Evolutionary conservation across 2,329 filamentous ascomycete species (phyloP).

Genomic region (Ophiostoma ulmi): DNA sequence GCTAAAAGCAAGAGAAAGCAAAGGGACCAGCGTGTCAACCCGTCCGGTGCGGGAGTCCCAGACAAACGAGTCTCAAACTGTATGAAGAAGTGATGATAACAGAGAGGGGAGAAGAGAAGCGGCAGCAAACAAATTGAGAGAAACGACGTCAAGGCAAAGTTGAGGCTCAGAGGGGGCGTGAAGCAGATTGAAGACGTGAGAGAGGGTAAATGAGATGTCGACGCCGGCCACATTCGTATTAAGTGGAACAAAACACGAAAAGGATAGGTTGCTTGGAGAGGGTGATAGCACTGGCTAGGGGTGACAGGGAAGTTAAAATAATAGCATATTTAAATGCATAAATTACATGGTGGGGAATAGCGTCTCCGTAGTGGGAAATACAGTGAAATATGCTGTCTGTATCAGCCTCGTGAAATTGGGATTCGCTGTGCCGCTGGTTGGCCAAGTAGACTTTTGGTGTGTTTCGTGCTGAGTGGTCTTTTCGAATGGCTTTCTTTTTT

Average conservation of each 20-base stretch:
- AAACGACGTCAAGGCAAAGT: constrained; percentile 1
- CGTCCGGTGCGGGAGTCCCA: constrained; percentile 12
- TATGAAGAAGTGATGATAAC: constrained; percentile 11
- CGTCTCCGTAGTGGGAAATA: constrained; percentile 12
- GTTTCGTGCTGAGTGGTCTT: background rate
- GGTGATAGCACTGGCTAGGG: background rate
- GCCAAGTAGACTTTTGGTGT: background rate
- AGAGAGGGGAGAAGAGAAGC: constrained; percentile 8
- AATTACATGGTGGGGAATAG: background rate
- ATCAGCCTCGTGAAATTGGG: constrained; percentile 30
- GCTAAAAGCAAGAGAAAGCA: background rate
- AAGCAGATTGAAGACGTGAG: background rate
- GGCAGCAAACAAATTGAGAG: background rate
- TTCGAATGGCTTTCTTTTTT: background rate
- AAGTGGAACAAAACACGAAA: constrained; percentile 22
- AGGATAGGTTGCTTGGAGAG: constrained; percentile 18
- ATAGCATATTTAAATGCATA: constrained; percentile 12
- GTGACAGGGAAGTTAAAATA: constrained; percentile 9
- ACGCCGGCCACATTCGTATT: constrained; percentile 19
- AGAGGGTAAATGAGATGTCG: constrained; percentile 21
- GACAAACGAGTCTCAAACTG: background rate
- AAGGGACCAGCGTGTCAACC: constrained; percentile 11
- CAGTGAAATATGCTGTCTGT: constrained; percentile 24
- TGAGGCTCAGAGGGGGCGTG: constrained; percentile 10
- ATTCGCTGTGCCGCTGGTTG: constrained; percentile 21